Conservation (phyloP, 1,139 yeast genomes). For the Nadsonia starkeyi-henricii region DNA sequence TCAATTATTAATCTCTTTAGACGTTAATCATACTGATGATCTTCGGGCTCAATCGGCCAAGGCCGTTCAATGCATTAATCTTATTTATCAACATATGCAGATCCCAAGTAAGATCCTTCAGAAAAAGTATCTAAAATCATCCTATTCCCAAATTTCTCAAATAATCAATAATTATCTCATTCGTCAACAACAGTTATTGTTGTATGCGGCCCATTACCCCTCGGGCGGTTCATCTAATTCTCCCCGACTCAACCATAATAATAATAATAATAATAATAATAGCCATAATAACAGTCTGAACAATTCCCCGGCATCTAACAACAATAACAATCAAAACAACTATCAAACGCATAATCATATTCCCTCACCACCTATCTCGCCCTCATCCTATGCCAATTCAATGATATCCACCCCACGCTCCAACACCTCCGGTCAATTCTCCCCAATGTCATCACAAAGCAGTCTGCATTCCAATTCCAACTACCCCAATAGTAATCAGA, state of each 20-base stretch:
- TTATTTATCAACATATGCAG: conserved; percentile 18
- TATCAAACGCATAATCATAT: too few relatives aligned
- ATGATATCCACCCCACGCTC: neutral
- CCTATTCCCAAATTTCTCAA: conserved; percentile 18
- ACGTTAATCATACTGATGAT: neutral
- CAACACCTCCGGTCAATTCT: neutral
- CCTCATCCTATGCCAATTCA: neutral
- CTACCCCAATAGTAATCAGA: too few relatives aligned
- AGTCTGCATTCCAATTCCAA: neutral
- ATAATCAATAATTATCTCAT: conserved; percentile 18
- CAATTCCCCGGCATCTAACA: neutral
- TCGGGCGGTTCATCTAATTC: too few relatives aligned
- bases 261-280: conserved; percentile 2
- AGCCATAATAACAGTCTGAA: neutral
- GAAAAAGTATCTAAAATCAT: conserved; percentile 23
- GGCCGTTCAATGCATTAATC: conserved; percentile 8
- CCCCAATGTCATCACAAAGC: neutral
- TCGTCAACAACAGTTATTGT: neutral
- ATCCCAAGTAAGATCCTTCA: conserved; percentile 24
- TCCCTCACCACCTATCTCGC: neutral
- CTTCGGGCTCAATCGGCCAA: neutral
- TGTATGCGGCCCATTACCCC: too few relatives aligned
- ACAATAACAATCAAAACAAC: neutral
- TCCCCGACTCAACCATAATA: conserved; percentile 4
- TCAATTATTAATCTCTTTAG: neutral